Evolutionary conservation across 2,329 filamentous ascomycete species (phyloP), one percentile per base, ranked within the genome.

Genomic region (Mycocentrospora acerina): DNA sequence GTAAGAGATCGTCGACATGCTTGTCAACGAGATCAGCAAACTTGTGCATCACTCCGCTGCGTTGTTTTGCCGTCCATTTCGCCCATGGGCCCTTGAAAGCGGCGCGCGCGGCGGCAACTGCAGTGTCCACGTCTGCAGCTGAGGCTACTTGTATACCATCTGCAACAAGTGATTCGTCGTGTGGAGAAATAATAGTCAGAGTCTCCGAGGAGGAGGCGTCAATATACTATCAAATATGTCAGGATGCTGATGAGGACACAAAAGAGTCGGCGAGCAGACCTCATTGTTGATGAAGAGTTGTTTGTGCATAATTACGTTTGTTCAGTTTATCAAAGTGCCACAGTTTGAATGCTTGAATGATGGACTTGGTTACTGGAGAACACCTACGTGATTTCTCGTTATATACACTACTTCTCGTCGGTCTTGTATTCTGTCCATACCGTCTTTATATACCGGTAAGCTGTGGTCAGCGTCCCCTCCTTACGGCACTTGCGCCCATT

Each of bases 241-340:
- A 24, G 19, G 17, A 26, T 25, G 15, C 12, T 32, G 4, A 16
- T 17, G 4, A 7, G 10, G 25, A 13, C 7, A 25, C 2, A 8
- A 30, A n/a, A 7, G n/a, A 28, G 17, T 7, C 7, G n/a, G n/a
- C n/a, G n/a, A n/a, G 37, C 24, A 9, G 17, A 55, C 59, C 41
- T 62, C 55, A 14, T 61, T 60, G 28, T 61, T 57, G 42, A 61
- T 60, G 33, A 60, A 59, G 9, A 57, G 44, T 17, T 42, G 37
- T 22, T 51, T 45, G 22, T 51, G 35, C 4, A 48, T 44, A 46
- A 56, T 57, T 5, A 25, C 3, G 12, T 27, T 16, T 33, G 31
- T n/a, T 36, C 4, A 27, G 10, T 25, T 19, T 28, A 27, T 22
- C 2, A 22, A 35, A n/a, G 11, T 27, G n/a, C n/a, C n/a, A n/a